Percentiles rank a stretch among this genome's conserved stretches.
These are phyloP conservation scores for Moniliophthora roreri DNA, from an alignment of 1,284 basidiomycete species.

Conservation along the genomic window DNA sequence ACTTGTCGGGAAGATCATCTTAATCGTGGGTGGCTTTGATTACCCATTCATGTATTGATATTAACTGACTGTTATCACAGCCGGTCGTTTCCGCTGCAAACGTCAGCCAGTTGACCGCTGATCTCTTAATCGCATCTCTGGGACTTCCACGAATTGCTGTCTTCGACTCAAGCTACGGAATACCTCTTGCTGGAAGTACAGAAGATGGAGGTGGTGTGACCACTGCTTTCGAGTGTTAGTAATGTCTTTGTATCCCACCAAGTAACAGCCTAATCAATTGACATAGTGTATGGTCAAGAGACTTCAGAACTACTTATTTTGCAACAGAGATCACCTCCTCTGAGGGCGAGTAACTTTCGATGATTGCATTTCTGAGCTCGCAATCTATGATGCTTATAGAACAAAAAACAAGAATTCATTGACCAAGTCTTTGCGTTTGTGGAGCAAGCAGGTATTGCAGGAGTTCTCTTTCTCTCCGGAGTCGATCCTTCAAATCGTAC, in stretches of 20 bases:
- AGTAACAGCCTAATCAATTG: conserved; percentile 8
- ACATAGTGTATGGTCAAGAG: conserved; percentile 61
- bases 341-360: conserved; percentile 50
- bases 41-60: not conserved
- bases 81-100: conserved; percentile 81
- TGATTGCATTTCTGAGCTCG: not conserved
- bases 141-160: conserved; percentile 58
- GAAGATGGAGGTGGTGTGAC: conserved; percentile 65
- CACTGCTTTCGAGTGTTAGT: conserved; percentile 72
- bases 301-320: conserved; percentile 52
- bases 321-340: conserved; percentile 75
- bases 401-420: conserved; percentile 68
- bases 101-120: conserved; percentile 72
- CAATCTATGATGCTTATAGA: conserved; percentile 35
- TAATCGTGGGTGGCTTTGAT: conserved; percentile 48
- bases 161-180: conserved; percentile 59
- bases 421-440: conserved; percentile 57
- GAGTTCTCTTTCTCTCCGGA: conserved; percentile 66
- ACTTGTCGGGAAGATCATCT: conserved; percentile 44
- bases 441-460: conserved; percentile 42
- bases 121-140: conserved; percentile 70
- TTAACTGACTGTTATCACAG: conserved; percentile 35
- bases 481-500: conserved; percentile 73
- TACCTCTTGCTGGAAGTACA: conserved; percentile 67
- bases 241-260: conserved; percentile 2